Evolutionary conservation across 306 rosid genomes (phyloP).

Genomic region (Phaseolus lunatus): DNA sequence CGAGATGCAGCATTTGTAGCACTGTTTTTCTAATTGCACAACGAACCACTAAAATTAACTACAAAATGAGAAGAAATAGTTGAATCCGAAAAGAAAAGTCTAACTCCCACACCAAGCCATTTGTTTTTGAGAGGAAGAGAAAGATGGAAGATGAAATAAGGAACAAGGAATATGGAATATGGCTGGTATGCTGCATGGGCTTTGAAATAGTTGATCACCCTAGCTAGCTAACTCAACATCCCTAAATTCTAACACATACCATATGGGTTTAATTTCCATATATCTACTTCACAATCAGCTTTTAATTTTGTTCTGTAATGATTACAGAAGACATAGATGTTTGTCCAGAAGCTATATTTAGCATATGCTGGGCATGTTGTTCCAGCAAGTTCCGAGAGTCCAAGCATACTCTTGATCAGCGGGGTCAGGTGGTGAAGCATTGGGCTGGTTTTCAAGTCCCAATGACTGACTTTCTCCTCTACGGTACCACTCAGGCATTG

Average conservation of each 20-base stretch:
- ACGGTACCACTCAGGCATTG: slow-evolving; percentile 66
- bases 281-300: not conserved
- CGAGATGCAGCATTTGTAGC: not conserved
- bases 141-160: not conserved
- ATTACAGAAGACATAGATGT: not conserved
- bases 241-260: slow-evolving; percentile 17
- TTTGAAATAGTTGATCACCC: slow-evolving; percentile 22
- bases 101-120: slow-evolving; percentile 22
- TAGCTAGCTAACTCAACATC: slow-evolving; percentile 17
- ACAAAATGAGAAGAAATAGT: not conserved
- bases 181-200: not conserved
- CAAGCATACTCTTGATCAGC: slow-evolving; percentile 38
- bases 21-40: not conserved
- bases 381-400: slow-evolving; percentile 55
- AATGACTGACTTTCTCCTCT: slow-evolving; percentile 43
- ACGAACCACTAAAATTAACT: not conserved
- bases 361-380: slow-evolving; percentile 65
- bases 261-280: not conserved
- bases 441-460: slow-evolving; percentile 39
- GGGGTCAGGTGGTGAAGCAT: slow-evolving; percentile 11
- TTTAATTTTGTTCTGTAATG: not conserved
- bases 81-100: not conserved
- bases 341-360: slow-evolving; percentile 31
- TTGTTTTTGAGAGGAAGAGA: not conserved
- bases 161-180: not conserved